These are phyloP conservation scores for Globisporangium lucens DNA, from an alignment of 352 stramenopile species.

Conservation along the genomic window DNA sequence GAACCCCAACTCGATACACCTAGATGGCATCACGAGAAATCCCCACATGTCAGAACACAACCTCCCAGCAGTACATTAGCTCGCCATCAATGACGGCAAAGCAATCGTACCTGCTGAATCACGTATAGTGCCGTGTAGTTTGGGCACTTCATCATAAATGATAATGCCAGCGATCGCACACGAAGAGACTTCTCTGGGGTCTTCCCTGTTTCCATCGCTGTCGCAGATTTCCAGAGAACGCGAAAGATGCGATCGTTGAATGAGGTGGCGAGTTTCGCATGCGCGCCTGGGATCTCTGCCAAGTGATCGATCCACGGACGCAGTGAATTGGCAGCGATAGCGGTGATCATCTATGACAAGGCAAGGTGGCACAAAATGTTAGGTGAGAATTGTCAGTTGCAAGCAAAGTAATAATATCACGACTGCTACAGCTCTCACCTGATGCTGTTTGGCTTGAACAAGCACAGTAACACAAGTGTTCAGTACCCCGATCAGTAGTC, in stretches of 20 bases:
- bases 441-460: slow-evolving; percentile 24
- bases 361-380: background rate
- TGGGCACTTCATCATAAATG: slow-evolving; percentile 65
- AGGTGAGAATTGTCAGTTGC: background rate
- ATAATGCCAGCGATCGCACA: slow-evolving; percentile 45
- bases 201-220: slow-evolving; percentile 22
- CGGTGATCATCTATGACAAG: slow-evolving; percentile 20
- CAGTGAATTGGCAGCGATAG: slow-evolving; percentile 24
- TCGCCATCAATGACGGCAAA: background rate
- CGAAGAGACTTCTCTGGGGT: slow-evolving; percentile 26
- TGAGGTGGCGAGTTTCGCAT: slow-evolving; percentile 53
- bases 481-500: slow-evolving; percentile 43
- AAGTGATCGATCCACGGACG: slow-evolving; percentile 60
- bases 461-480: slow-evolving; percentile 43
- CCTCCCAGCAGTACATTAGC: background rate
- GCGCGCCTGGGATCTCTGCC: slow-evolving; percentile 26
- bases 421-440: slow-evolving; percentile 19
- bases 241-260: slow-evolving; percentile 70
- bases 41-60: background rate
- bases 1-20: slow-evolving; percentile 60
- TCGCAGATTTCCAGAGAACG: slow-evolving; percentile 67
- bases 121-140: slow-evolving; percentile 58
- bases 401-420: background rate
- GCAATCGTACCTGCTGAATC: slow-evolving; percentile 49
- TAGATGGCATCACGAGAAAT: slow-evolving; percentile 13